A percentile compares a stretch with the other conserved stretches of the same genome.
These are phyloP conservation scores for Ogataea haglerorum DNA, from an alignment of 805 yeast species.

Conservation along the genomic window DNA sequence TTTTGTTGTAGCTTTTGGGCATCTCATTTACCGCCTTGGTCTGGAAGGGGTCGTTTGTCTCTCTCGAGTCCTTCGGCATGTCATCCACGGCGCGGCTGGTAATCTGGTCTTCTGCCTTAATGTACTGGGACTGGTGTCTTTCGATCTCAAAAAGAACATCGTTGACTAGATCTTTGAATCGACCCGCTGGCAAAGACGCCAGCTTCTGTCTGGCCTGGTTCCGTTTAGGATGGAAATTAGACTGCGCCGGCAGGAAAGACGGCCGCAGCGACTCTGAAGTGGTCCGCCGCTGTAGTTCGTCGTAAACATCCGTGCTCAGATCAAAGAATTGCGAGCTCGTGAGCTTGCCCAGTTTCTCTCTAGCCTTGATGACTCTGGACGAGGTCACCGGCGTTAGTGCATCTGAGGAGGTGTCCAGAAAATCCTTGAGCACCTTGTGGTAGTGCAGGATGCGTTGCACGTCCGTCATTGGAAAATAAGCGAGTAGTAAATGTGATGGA, in stretches of 20 bases:
- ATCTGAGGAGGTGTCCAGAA: constrained; percentile 49
- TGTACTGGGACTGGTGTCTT: constrained; percentile 37
- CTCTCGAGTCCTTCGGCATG: background rate
- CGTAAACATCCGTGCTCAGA: constrained; percentile 90
- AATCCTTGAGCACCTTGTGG: constrained; percentile 48
- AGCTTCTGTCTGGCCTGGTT: constrained; percentile 93
- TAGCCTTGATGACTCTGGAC: constrained; percentile 72
- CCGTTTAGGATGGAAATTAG: constrained; percentile 83
- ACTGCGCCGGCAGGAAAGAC: constrained; percentile 63
- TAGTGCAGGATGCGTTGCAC: constrained; percentile 30
- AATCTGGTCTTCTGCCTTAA: constrained; percentile 14
- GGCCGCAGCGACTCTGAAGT: constrained; percentile 50
- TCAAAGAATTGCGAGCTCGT: constrained; percentile 83
- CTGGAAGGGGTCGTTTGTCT: background rate
- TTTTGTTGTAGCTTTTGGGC: background rate
- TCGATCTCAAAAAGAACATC: constrained; percentile 87
- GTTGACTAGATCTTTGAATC: constrained; percentile 87
- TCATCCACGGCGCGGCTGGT: constrained; percentile 15
- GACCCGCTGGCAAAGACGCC: constrained; percentile 71
- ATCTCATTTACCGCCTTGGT: background rate
- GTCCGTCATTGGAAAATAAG: constrained; percentile 13
- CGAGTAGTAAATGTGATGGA: background rate
- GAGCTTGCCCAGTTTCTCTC: constrained; percentile 78
- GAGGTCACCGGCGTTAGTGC: constrained; percentile 40
- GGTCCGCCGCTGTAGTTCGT: constrained; percentile 80